Conservation (phyloP, 345 rosid genomes). For the Murraya paniculata region DNA sequence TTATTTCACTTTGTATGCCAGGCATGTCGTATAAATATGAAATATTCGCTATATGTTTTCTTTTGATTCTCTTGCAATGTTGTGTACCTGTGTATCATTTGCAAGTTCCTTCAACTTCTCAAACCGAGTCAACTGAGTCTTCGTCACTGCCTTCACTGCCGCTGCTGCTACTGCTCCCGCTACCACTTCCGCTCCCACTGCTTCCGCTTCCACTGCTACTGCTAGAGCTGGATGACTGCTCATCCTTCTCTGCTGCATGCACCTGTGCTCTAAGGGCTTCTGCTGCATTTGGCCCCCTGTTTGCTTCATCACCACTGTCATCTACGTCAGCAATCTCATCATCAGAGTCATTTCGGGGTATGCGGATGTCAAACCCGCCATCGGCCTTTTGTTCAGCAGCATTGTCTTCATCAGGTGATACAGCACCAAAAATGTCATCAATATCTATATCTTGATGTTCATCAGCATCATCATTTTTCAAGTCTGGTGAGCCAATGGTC, state of each 20-base stretch:
- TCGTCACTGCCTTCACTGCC: slow-evolving; percentile 76
- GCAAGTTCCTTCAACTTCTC: background rate
- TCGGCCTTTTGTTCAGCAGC: slow-evolving; percentile 30
- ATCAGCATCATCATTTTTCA: slow-evolving; percentile 52
- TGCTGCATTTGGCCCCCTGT: slow-evolving; percentile 78
- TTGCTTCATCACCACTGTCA: slow-evolving; percentile 63
- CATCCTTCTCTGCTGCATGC: slow-evolving; percentile 43
- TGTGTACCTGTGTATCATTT: background rate
- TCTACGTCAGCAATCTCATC: slow-evolving; percentile 96
- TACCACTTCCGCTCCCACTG: slow-evolving; percentile 58
- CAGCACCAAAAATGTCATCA: slow-evolving; percentile 62
- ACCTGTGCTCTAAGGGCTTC: slow-evolving; percentile 91
- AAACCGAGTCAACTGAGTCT: slow-evolving; percentile 63
- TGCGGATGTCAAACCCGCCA: slow-evolving; percentile 19
- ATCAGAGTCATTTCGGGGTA: slow-evolving; percentile 38
- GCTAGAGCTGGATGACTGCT: slow-evolving; percentile 50
- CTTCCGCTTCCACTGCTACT: slow-evolving; percentile 78
- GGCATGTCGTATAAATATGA: background rate
- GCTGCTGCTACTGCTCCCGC: slow-evolving; percentile 52
- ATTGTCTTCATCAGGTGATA: slow-evolving; percentile 43
- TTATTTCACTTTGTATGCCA: slow-evolving; percentile 1
- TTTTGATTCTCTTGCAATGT: background rate
- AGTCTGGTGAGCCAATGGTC: slow-evolving; percentile 37
- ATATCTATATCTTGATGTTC: slow-evolving; percentile 65
- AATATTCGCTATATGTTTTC: background rate